Percentiles rank a stretch among this genome's conserved stretches.
These are phyloP conservation scores for Beauveria brongniartii DNA, from an alignment of 2,329 filamentous ascomycete species.

Conservation along the genomic window DNA sequence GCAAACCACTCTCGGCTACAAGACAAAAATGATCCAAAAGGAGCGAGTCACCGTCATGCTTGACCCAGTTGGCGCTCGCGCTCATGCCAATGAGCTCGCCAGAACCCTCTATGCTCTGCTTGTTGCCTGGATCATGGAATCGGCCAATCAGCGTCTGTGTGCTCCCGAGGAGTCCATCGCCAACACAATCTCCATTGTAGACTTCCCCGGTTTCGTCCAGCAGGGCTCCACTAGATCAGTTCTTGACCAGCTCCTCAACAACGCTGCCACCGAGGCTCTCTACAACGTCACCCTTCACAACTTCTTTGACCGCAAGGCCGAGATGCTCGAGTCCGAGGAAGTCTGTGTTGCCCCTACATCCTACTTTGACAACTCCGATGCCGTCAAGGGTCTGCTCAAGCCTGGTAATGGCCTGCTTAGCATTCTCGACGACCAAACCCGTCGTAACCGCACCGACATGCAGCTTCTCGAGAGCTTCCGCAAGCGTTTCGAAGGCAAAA, in stretches of 20 bases:
- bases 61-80: slow-evolving; percentile 80
- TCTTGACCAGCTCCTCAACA: slow-evolving; percentile 88
- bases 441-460: slow-evolving; percentile 77
- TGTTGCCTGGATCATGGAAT: slow-evolving; percentile 89
- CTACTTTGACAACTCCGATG: slow-evolving; percentile 97
- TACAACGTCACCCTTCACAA: slow-evolving; percentile 92
- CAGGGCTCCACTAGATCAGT: slow-evolving; percentile 73
- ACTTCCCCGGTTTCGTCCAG: slow-evolving; percentile 93
- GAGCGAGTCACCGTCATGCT: slow-evolving; percentile 99
- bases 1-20: slow-evolving; percentile 84
- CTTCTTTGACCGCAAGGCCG: slow-evolving; percentile 92
- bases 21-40: slow-evolving; percentile 91
- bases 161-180: slow-evolving; percentile 79
- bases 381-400: slow-evolving; percentile 85
- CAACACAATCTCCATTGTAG: slow-evolving; percentile 91
- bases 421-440: slow-evolving; percentile 93
- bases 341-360: slow-evolving; percentile 83
- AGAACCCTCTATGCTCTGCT: slow-evolving; percentile 88
- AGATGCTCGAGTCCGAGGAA: slow-evolving; percentile 89
- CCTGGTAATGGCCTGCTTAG: slow-evolving; percentile 85
- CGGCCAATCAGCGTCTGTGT: slow-evolving; percentile 82
- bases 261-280: slow-evolving; percentile 83
- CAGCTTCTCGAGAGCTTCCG: slow-evolving; percentile 86
- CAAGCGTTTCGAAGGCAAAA: slow-evolving; percentile 92
- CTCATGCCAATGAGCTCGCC: slow-evolving; percentile 89